These are phyloP conservation scores for Pestalotiopsis fici DNA, from an alignment of 2,329 filamentous ascomycete species.

Conservation along the genomic window DNA sequence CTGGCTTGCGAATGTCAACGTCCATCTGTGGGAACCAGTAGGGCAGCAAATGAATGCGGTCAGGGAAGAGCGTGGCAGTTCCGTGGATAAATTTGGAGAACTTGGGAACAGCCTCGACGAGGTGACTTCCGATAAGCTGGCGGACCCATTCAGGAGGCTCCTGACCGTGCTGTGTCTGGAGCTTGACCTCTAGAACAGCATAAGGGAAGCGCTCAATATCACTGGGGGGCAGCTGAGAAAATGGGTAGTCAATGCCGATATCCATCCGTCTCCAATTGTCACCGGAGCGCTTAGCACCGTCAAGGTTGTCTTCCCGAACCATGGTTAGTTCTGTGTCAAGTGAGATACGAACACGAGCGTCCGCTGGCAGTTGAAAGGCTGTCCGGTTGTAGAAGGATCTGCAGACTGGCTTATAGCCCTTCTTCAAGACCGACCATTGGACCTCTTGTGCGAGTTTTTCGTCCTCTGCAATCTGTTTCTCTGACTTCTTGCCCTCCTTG, in stretches of 20 bases:
- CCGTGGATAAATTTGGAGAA: slow-evolving; percentile 99
- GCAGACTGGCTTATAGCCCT: slow-evolving; percentile 85
- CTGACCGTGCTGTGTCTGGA: slow-evolving; percentile 93
- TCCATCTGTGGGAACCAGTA: slow-evolving; percentile 99
- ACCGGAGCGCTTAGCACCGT: slow-evolving; percentile 73
- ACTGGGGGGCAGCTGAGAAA: slow-evolving; percentile 80
- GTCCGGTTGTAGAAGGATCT: slow-evolving; percentile 98
- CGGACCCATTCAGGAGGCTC: slow-evolving; percentile 96
- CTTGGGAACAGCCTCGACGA: slow-evolving; percentile 98
- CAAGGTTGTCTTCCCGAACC: slow-evolving; percentile 92
- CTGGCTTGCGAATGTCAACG: slow-evolving; percentile 92
- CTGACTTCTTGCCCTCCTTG: slow-evolving; percentile 90
- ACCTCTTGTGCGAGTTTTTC: slow-evolving; percentile 89
- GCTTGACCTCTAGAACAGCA: slow-evolving; percentile 93
- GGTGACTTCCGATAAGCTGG: slow-evolving; percentile 86
- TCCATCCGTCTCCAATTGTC: slow-evolving; percentile 97
- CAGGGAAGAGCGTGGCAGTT: slow-evolving; percentile 82
- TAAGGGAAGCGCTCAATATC: slow-evolving; percentile 95
- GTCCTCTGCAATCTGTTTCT: slow-evolving; percentile 87
- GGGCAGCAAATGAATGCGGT: slow-evolving; percentile 84
- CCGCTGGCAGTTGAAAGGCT: slow-evolving; percentile 94
- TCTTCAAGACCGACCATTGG: slow-evolving; percentile 88
- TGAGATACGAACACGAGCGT: slow-evolving; percentile 94
- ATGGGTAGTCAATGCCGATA: slow-evolving; percentile 95
- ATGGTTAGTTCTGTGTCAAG: slow-evolving; percentile 95